Evolutionary conservation across 2,329 filamentous ascomycete genomes (phyloP), one percentile per base, ranked within the genome.

Genomic region (Pseudogymnoascus sp.): DNA sequence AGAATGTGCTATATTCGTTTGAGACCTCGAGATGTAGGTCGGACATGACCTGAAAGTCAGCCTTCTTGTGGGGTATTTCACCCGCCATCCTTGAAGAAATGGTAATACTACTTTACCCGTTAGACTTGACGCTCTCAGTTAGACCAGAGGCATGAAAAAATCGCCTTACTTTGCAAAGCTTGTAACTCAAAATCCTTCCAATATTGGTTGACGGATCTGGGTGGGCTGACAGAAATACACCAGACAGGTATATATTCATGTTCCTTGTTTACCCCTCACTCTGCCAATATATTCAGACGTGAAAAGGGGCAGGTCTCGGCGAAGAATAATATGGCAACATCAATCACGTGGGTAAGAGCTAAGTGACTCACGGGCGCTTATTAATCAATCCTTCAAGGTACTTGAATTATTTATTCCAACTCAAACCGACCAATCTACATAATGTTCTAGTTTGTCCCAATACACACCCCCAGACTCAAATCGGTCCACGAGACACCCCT

Each of bases 11-110:
- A 64, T 81, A 81, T 63, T 80, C 75, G 35, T 76, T 68, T 41
- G 74, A 72, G 33, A 78, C 68, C 63, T 83, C 78, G 4, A 81
- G 76, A 67, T 82, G 79, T 3, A 82, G 72, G 65, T 83, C 80
- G 0, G 80, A 83, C 63, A 81, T 73, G 65, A 79, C 68, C 62
- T 79, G 77, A n/a, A 78, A 64, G 2, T 62, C 38, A 37, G 33
- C 29, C 62, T 52, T 37, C n/a, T 61, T 41, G 60, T 43, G 45
- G 6, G 23, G 12, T 29, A 16, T 31, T 52, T 7, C 14, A 16
- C 8, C 14, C 0, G n/a, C 5, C 45, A 52, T 52, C 23, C 4
- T 52, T 16, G 12, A 16, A 16, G 45, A 29, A 26, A 31, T 52
- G 10, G 16, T 6, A 55, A 19, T 33, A 55, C 45, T 55, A 19